Evolutionary conservation across 306 rosid genomes (phyloP), one percentile per base, ranked within the genome.

Genomic region (Senna tora): DNA sequence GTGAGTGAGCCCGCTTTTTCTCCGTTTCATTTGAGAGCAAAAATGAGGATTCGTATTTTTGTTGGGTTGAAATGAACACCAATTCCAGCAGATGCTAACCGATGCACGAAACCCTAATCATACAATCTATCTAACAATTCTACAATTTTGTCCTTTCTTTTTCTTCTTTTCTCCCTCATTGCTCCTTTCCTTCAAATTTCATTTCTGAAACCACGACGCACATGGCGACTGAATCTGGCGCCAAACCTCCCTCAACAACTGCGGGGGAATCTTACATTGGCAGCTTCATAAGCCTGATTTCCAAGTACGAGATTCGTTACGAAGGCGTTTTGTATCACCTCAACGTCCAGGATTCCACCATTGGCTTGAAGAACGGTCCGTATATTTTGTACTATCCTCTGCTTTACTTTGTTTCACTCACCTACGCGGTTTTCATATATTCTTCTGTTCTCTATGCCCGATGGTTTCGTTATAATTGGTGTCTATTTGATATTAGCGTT

Each of bases 261-360:
- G 75, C 79, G n/a, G 81, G 14, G 7, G 88, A 85, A 15, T 76
- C 90, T 8, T 85, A 67, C 78, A 79, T 91, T 43, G 95, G 95
- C 13, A 70, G 85, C 76, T 83, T 77, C 81, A 83, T 91, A 46
- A 88, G 78, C 81, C 78, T 91, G 66, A 79, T 85, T 79, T 85
- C 97, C 69, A 88, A 78, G 82, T 79, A 39, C 77, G 97, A 91
- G 59, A 81, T 91, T 74, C 89, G 95, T 50, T 88, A 91, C 84
- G 97, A 91, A 62, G 97, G 97, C 22, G 62, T 85, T 55, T 84
- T 88, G 16, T 82, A 74, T 69, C 36, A 46, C 69, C 87, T 90
- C 45, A 72, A 80, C 59, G 54, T 79, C 49, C 79, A 77, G 0
- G 86, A 81, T 78, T 86, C 90, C 60, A 84, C 86, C 85, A 83